Base-by-base conservation (phyloP, 345 rosid species). In the Xanthoceras sorbifolium region DNA sequence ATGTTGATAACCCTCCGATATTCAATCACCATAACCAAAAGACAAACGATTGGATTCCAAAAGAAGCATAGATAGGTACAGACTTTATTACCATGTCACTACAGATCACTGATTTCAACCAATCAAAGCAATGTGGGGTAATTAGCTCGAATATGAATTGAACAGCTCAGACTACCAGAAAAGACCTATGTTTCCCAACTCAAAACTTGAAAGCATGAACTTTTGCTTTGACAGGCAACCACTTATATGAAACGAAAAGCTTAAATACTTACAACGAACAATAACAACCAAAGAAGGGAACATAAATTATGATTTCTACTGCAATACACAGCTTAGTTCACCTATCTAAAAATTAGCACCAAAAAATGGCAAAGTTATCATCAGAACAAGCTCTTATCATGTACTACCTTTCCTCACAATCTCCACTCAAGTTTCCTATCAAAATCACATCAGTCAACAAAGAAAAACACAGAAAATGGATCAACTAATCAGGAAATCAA, bases 71-170 rank as follows among this genome's bases (percentile, higher is more conserved):
- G 57, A 62, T n/a, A 31, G 60, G 20, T 62, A n/a, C 11, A n/a
- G 61, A 46, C 34, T 63, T 44, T 29, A 63, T 63, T 63, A 48
- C n/a, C 36, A 31, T 28, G 15, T 12, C 12, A 36, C 42, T 11
- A 63, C 69, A n/a, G 57, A 63, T 46, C 66, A 29, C 25, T 73
- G 60, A 29, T n/a, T 20, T 20, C 52, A 59, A 72, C 50, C 54
- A 72, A 3, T 57, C 34, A 59, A 7, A 22, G 23, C 52, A 59
- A 57, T 23, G 50, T 32, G 31, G 20, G 40, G 48, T 32, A 71
- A 54, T 10, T 38, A 52, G 46, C 14, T 29, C n/a, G 20, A 71
- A 11, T 34, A 31, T 32, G 28, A 71, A 20, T 9, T 40, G 54
- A 67, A 68, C 36, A 25, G 20, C 57, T 23, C 23, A 10, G 62